These are phyloP conservation scores for Chlorella variabilis DNA, from an alignment of 163 green algal genomes.

Conservation along the genomic window DNA sequence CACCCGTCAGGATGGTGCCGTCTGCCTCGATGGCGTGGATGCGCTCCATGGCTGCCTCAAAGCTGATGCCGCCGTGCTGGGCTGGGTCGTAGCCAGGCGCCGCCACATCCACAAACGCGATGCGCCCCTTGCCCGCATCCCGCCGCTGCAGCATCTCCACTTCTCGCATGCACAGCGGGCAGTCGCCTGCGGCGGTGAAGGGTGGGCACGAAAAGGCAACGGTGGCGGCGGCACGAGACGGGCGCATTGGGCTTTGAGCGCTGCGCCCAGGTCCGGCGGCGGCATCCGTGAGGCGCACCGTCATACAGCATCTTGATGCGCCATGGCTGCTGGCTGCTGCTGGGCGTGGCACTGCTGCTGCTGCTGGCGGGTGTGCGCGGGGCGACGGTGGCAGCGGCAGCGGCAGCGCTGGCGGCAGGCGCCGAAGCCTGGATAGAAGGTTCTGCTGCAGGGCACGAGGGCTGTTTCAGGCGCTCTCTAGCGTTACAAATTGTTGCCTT, in stretches of 20 bases:
- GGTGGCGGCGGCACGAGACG: too few species aligned
- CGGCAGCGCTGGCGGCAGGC: background rate
- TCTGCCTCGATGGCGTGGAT: constrained; percentile 85
- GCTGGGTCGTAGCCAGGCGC: constrained; percentile 65
- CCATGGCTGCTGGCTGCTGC: constrained; percentile 57
- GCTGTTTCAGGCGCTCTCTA: too few species aligned
- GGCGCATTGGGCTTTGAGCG: too few species aligned
- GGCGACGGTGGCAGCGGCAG: background rate
- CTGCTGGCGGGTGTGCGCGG: background rate
- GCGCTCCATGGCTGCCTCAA: constrained; percentile 56
- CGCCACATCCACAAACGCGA: constrained; percentile 94
- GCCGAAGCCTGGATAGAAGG: background rate
- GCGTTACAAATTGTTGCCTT: too few species aligned
- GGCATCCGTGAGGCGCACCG: constrained; percentile 58
- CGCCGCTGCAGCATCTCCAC: constrained; percentile 75
- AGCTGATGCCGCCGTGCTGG: constrained; percentile 75
- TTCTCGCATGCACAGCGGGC: constrained; percentile 91
- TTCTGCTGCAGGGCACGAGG: too few species aligned
- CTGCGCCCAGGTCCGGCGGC: too few species aligned
- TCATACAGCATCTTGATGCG: constrained; percentile 94
- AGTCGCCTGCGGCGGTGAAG: constrained; percentile 60
- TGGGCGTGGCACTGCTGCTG: constrained; percentile 3
- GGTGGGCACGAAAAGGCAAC: background rate
- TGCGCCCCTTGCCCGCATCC: constrained; percentile 72
- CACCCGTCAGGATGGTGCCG: constrained; percentile 57